Evolutionary conservation across 768 basidiomycete species (phyloP), one percentile per base, ranked within the genome.

Genomic region (Kwoniella heveanensis): DNA sequence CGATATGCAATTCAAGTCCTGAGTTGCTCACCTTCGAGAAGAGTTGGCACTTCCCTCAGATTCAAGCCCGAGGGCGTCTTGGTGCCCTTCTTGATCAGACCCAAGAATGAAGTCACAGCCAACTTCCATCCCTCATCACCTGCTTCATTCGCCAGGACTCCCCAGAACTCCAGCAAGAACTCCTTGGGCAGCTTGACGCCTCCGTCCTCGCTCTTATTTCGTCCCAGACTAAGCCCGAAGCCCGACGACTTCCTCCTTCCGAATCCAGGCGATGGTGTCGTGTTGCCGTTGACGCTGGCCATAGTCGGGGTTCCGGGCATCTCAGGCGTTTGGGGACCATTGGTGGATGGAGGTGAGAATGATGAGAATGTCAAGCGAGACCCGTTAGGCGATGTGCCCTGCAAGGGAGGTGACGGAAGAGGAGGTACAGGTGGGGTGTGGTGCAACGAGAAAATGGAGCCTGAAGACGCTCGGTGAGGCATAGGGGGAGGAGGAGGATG

Each of bases 121-220:
- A 52, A 15, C n/a, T 64, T 65, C 77, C 77, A 79, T 1, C 57
- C 66, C 1, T 27, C 27, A 64, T 79, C 77, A 21, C 78, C 78
- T 1, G 75, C 60, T 57, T 79, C 78, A 52, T 49, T 59, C 8
- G 62, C 72, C 50, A 79, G 48, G 1, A 62, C 39, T 27, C 68
- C 70, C 78, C 78, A 79, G 51, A 79, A 78, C 27, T 74, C 75
- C 21, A 65, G 51, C 32, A 79, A 66, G 47, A 76, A 78, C 61
- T 79, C 78, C 52, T 74, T 77, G 0, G 77, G 77, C 21, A 79
- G 56, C 66, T 79, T 79, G 27, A 59, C 46, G 12, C 54, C 68
- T 15, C 39, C 62, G n/a, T 64, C 68, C 30, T 65, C 64, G n/a
- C 55, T 50, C 29, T 60, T 71, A 63, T 52, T 56, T 21, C 48